Evolutionary conservation across 768 basidiomycete genomes (phyloP).

Genomic region (Pleurotus djamor): DNA sequence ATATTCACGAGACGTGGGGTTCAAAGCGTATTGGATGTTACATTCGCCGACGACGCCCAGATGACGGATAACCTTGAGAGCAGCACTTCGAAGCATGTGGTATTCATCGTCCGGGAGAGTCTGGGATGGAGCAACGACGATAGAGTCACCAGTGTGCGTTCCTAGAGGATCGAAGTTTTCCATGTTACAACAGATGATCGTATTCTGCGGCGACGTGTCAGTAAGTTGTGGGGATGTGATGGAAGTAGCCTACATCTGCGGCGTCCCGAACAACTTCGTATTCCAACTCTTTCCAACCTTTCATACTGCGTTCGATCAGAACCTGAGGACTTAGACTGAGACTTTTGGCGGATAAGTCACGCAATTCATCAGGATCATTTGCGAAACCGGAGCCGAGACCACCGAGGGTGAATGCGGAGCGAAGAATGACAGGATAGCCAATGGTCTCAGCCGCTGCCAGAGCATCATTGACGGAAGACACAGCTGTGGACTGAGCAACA

Average conservation of each 20-base stretch:
- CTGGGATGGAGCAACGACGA: slow-evolving; percentile 98
- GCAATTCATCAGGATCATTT: slow-evolving; percentile 89
- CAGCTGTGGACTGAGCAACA: slow-evolving; percentile 93
- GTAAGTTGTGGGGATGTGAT: slow-evolving; percentile 1
- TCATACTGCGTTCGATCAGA: slow-evolving; percentile 96
- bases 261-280: slow-evolving; percentile 99
- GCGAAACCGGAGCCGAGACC: slow-evolving; percentile 99
- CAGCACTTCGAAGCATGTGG: slow-evolving; percentile 97
- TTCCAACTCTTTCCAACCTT: slow-evolving; percentile 99
- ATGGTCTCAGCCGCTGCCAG: slow-evolving; percentile 88
- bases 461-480: slow-evolving; percentile 93
- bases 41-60: slow-evolving; percentile 93
- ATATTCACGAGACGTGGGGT: slow-evolving; percentile 90
- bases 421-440: slow-evolving; percentile 97
- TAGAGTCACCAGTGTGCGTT: slow-evolving; percentile 98
- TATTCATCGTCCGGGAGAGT: slow-evolving; percentile 97
- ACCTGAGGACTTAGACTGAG: slow-evolving; percentile 93
- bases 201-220: slow-evolving; percentile 58
- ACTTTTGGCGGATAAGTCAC: slow-evolving; percentile 90
- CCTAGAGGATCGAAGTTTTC: slow-evolving; percentile 99
- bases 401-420: slow-evolving; percentile 95
- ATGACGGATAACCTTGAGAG: slow-evolving; percentile 93
- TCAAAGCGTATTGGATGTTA: slow-evolving; percentile 98
- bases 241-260: slow-evolving; percentile 73
- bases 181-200: slow-evolving; percentile 99